Evolutionary conservation across 192 early-diverging fungal genomes (phyloP), one percentile per base, ranked within the genome.

Genomic region (Linnemannia hyalina): DNA sequence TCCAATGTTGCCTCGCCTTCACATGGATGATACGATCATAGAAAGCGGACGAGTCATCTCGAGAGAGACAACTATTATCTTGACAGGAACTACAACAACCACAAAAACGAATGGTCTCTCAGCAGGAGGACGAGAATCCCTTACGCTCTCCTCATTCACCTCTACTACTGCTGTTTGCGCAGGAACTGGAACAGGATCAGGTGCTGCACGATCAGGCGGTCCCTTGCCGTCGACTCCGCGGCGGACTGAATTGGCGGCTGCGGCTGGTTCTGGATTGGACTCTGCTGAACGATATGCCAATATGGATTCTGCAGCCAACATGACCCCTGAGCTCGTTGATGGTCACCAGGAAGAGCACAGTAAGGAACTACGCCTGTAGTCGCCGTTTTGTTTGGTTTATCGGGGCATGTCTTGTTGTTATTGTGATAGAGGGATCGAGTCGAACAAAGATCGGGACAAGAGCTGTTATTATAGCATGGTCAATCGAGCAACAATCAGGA

Each of bases 1-100:
- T 44, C 70, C 70, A 42, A 86, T 86, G 84, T 71, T 86, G 63
- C 84, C 84, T 23, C 74, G 70, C 65, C 72, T 81, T 57, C 84
- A 86, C 72, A 70, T 78, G 71, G 75, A 79, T 44, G 70, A 80
- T 72, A 46, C 84, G 68, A 49, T 69, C 38, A 69, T 77, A 70
- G 75, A 81, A 52, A 77, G 68, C 46, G 84, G 73, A 57, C 68
- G 74, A 41, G 74, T 80, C 35, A 63, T 68, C 57, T 76, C 80
- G 46, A 57, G 42, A 35, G 54, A 63, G 26, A 36, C 68, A 26
- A 41, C 74, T 3, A 72, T 72, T 32, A 65, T 65, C 60, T 65
- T 65, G 29, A 65, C 60, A 65, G 60, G 60, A 65, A 65, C 60
- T 32, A 52, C 49, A 54, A 80, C 83, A 54, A 70, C 60, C 11